phyloP scores from a whole-genome alignment of 2,329 filamentous ascomycete genomes.

The Aureobasidium sp. region DNA sequence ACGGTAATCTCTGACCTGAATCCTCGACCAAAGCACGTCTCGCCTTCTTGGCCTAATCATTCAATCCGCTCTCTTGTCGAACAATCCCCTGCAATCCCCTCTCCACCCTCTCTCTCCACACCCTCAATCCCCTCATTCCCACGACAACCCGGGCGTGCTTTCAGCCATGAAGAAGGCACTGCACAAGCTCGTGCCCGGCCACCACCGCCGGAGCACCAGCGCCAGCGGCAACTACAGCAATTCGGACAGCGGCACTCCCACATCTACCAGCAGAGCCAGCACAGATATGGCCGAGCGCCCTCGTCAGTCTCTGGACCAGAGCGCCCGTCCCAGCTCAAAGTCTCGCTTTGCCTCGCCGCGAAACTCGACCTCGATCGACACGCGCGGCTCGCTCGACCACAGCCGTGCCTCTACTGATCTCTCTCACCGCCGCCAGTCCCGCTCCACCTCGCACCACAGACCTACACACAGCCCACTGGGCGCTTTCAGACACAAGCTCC shows the following conservation, averaged over 20 bases:
- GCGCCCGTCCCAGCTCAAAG: neutral
- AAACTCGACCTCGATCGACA: conserved; percentile 1
- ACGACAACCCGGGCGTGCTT: neutral
- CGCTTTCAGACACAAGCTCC: conserved; percentile 24
- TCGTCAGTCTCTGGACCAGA: neutral
- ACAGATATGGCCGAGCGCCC: neutral
- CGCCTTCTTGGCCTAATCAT: neutral
- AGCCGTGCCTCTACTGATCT: neutral
- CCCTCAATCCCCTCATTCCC: neutral
- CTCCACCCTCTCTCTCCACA: neutral
- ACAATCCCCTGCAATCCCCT: neutral
- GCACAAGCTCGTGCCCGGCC: conserved; percentile 10
- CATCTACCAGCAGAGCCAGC: conserved; percentile 6
- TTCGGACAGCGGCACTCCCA: conserved; percentile 10
- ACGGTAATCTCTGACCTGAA: conserved; percentile 5
- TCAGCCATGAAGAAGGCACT: conserved; percentile 12
- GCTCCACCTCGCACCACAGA: conserved; percentile 16
- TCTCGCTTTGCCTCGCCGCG: neutral
- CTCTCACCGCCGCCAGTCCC: neutral
- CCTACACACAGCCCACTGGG: conserved; percentile 26
- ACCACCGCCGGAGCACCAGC: conserved; percentile 11
- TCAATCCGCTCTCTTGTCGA: neutral
- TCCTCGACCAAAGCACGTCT: neutral
- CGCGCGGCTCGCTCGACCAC: neutral
- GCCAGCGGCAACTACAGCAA: neutral